These are phyloP conservation scores for Moesziomyces sp. DNA, from an alignment of 1,284 basidiomycete genomes.

Conservation along the genomic window DNA sequence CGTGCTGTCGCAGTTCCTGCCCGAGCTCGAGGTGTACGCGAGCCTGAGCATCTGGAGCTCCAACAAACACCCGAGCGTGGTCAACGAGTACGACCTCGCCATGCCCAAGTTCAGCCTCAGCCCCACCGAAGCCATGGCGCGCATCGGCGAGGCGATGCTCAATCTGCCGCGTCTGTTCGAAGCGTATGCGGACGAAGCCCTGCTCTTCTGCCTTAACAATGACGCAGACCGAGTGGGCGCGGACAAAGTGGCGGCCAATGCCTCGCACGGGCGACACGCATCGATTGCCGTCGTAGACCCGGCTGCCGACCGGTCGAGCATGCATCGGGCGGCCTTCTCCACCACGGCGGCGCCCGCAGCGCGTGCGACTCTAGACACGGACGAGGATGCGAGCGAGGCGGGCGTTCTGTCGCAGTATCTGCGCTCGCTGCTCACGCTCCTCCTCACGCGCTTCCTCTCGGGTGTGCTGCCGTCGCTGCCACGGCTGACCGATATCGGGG, in stretches of 20 bases:
- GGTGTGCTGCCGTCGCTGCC: constrained; percentile 71
- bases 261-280: constrained; percentile 11
- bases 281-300: constrained; percentile 8
- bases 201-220: constrained; percentile 74
- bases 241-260: constrained; percentile 20
- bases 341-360: constrained; percentile 68
- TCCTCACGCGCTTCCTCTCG: constrained; percentile 71
- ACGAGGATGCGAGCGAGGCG: constrained; percentile 15
- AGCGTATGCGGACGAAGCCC: constrained; percentile 88
- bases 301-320: constrained; percentile 23
- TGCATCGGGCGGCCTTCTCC: constrained; percentile 37
- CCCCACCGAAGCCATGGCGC: constrained; percentile 86
- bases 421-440: constrained; percentile 77
- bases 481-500: constrained; percentile 75
- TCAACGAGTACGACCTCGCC: constrained; percentile 74
- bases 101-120: constrained; percentile 94
- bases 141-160: constrained; percentile 88
- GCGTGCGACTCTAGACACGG: constrained; percentile 59
- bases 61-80: constrained; percentile 38
- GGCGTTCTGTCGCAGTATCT: constrained; percentile 79
- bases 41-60: constrained; percentile 76
- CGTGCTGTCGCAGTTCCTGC: constrained; percentile 84
- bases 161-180: constrained; percentile 94
- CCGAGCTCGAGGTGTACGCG: constrained; percentile 80
- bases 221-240: constrained; percentile 68